Evolutionary conservation across 352 stramenopile species (phyloP).

Genomic region (Phytopythium vexans): DNA sequence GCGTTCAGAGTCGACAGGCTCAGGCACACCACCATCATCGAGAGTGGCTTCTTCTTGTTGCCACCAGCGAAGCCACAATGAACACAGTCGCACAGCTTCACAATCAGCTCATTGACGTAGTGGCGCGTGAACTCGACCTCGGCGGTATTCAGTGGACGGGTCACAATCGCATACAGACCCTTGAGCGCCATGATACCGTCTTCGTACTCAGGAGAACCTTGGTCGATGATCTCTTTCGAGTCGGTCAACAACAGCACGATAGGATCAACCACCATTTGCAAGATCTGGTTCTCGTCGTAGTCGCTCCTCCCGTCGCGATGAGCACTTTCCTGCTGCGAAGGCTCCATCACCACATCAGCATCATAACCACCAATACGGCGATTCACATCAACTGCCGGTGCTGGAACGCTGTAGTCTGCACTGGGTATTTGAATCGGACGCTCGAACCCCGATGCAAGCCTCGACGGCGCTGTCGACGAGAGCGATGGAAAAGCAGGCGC

Average conservation of each 20-base stretch:
- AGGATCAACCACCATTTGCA: slow-evolving; percentile 58
- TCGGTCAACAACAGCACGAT: slow-evolving; percentile 68
- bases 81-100: slow-evolving; percentile 71
- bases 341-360: slow-evolving; percentile 58
- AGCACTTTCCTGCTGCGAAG: not conserved
- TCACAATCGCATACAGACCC: slow-evolving; percentile 74
- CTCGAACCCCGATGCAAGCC: slow-evolving; percentile 5
- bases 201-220: slow-evolving; percentile 45
- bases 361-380: slow-evolving; percentile 15
- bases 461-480: slow-evolving; percentile 8
- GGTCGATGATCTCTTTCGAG: slow-evolving; percentile 55
- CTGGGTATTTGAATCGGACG: slow-evolving; percentile 23
- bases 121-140: slow-evolving; percentile 66
- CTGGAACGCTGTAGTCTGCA: not conserved
- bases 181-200: slow-evolving; percentile 79
- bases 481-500: slow-evolving; percentile 2
- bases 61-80: slow-evolving; percentile 64
- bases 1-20: slow-evolving; percentile 63
- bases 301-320: not conserved
- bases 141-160: slow-evolving; percentile 43
- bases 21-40: slow-evolving; percentile 69
- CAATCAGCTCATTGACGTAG: slow-evolving; percentile 79
- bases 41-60: slow-evolving; percentile 60
- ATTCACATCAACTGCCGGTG: not conserved
- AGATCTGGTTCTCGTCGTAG: slow-evolving; percentile 18